Base-by-base conservation (phyloP, 2,329 filamentous ascomycete species). In the Alternaria solani region DNA sequence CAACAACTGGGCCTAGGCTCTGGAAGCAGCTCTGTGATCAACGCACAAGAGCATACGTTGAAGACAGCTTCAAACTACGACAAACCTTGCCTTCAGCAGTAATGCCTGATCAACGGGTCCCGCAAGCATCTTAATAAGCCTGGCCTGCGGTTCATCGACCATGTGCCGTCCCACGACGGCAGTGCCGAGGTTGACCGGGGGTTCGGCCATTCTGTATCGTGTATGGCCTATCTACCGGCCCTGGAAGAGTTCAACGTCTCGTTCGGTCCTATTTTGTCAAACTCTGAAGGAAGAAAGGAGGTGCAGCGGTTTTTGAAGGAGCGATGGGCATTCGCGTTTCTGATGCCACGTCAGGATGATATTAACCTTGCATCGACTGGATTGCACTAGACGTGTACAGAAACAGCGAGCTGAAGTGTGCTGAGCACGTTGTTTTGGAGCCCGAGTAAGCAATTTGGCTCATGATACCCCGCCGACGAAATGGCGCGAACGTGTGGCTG, bases 401-500 rank as follows among this genome's bases (percentile, higher is more conserved):
- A 25, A 12, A 30, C 46, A 30, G 46, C 23, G 12, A 20, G 36
- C 36, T 30, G 46, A 20, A 36, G 44, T 26, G 4, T 2, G 16
- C 5, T 18, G 38, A 9, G 38, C n/a, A 39, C 7, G 38, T 48
- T n/a, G 44, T 7, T 18, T 34, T 30, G 12, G 18, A 20, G 12
- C 26, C 26, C 26, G 32, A n/a, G 26, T 32, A 53, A 34, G 26
- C 16, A 11, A 14, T 16, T 20, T 42, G 28, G 28, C 30, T 23
- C 20, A 44, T n/a, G 30, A 44, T 23, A 32, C 47, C 46, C 32
- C 53, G 25, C 57, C 39, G 39, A 34, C 39, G n/a, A 49, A 51
- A 11, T 23, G 46, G 30, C 6, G 9, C 36, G 30, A 44, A 51
- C 39, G n/a, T 46, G 57, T 59, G 57, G 57, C 57, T 47, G 52